Percentiles rank a stretch among this genome's conserved stretches.
Evolutionary conservation across 2,329 filamentous ascomycete genomes (phyloP).

Genomic region (Stachybotrys chartarum): DNA sequence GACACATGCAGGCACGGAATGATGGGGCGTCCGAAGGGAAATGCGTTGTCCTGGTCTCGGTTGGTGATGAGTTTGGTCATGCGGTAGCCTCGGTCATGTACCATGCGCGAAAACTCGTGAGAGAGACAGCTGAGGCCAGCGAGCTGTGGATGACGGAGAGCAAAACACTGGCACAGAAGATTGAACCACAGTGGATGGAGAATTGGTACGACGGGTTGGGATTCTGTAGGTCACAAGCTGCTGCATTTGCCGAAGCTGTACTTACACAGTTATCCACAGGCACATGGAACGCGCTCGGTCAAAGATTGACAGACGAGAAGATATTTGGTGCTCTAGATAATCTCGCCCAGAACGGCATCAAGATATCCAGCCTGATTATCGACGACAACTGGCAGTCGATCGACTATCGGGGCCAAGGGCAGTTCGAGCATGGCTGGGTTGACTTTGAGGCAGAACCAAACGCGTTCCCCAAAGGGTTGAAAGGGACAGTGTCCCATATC

Average conservation of each 20-base stretch:
- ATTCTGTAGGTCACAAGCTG: slow-evolving; percentile 56
- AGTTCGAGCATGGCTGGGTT: slow-evolving; percentile 61
- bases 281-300: slow-evolving; percentile 92
- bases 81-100: slow-evolving; percentile 80
- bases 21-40: slow-evolving; percentile 52
- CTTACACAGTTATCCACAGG: slow-evolving; percentile 27
- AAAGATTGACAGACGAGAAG: slow-evolving; percentile 73
- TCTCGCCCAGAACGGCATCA: slow-evolving; percentile 64
- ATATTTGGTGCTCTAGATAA: slow-evolving; percentile 68
- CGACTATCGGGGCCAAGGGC: slow-evolving; percentile 39
- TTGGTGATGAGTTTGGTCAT: slow-evolving; percentile 65
- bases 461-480: slow-evolving; percentile 75
- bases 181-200: slow-evolving; percentile 64
- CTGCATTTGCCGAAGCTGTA: neutral
- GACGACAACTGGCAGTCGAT: slow-evolving; percentile 95
- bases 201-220: slow-evolving; percentile 90
- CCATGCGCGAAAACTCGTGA: slow-evolving; percentile 58
- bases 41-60: slow-evolving; percentile 61
- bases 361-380: slow-evolving; percentile 81
- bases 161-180: slow-evolving; percentile 32
- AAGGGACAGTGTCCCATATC: slow-evolving; percentile 61
- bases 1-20: slow-evolving; percentile 47
- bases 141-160: slow-evolving; percentile 34
- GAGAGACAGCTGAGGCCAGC: slow-evolving; percentile 31
- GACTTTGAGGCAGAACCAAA: slow-evolving; percentile 79